Evolutionary conservation across 768 basidiomycete genomes (phyloP).

Genomic region (Boletus vermiculosoides): DNA sequence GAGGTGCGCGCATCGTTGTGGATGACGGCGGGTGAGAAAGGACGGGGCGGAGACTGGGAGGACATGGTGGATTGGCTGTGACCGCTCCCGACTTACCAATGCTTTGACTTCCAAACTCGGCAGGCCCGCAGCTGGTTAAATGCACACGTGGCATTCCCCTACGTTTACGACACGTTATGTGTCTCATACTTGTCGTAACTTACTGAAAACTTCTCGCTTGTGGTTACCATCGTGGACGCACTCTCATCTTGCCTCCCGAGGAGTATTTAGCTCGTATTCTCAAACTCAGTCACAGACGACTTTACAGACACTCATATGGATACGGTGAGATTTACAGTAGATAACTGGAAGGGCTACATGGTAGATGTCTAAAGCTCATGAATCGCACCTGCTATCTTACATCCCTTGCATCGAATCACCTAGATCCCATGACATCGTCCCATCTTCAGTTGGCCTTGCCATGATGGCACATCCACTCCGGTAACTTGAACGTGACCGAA

Average conservation of each 20-base stretch:
- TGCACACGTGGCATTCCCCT: not conserved
- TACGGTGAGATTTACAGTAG: too few relatives aligned
- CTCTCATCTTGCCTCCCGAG: too few relatives aligned
- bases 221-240: too few relatives aligned
- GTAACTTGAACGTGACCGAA: not conserved
- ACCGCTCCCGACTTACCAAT: not conserved
- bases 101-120: constrained; percentile 10
- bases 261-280: too few relatives aligned
- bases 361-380: not conserved
- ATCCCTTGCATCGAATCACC: too few relatives aligned
- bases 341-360: not conserved
- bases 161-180: too few relatives aligned
- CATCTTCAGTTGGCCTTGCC: not conserved
- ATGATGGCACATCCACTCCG: not conserved
- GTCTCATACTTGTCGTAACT: too few relatives aligned
- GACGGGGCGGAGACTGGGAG: constrained; percentile 32
- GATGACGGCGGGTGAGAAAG: constrained; percentile 29
- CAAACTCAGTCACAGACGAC: too few relatives aligned
- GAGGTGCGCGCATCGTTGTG: constrained; percentile 36
- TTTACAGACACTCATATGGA: too few relatives aligned
- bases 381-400: not conserved
- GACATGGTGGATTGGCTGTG: constrained; percentile 13
- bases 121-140: not conserved
- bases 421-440: too few relatives aligned
- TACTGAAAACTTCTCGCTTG: too few relatives aligned